phyloP scores from a whole-genome alignment of 2,329 filamentous ascomycete genomes.

The Pseudogymnoascus sp. region DNA sequence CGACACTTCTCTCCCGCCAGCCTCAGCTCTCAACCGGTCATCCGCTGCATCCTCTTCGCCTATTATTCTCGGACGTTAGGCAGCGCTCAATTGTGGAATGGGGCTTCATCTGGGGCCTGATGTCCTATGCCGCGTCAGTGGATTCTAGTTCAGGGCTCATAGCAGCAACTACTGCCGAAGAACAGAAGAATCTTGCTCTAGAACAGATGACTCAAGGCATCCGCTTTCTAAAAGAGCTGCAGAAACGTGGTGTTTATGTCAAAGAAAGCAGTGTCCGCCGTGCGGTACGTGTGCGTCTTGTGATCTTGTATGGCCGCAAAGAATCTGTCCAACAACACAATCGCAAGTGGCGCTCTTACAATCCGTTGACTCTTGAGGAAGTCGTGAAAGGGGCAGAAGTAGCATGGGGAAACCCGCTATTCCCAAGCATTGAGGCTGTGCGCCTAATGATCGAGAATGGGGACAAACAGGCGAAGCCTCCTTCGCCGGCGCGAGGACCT shows the following conservation, averaged over 20 bases:
- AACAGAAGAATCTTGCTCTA: neutral
- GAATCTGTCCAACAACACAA: constrained; percentile 19
- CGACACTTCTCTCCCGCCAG: constrained; percentile 13
- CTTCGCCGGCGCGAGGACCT: neutral
- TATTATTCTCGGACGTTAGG: constrained; percentile 36
- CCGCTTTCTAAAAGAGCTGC: constrained; percentile 21
- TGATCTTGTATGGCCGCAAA: constrained; percentile 22
- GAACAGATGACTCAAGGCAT: constrained; percentile 22
- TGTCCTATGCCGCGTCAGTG: neutral
- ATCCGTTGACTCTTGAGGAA: constrained; percentile 14
- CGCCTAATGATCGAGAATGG: constrained; percentile 2
- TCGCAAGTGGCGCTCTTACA: constrained; percentile 11
- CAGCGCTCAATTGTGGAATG: constrained; percentile 42
- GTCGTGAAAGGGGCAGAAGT: constrained; percentile 18
- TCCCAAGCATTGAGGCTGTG: constrained; percentile 4
- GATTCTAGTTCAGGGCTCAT: neutral
- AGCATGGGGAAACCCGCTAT: constrained; percentile 17
- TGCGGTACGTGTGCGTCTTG: constrained; percentile 22
- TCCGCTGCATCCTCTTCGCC: constrained; percentile 28
- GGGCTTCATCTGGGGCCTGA: constrained; percentile 35
- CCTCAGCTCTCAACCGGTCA: constrained; percentile 18
- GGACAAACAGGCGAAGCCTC: neutral
- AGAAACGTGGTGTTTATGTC: constrained; percentile 12
- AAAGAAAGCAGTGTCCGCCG: constrained; percentile 13
- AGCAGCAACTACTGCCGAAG: neutral